phyloP scores from a whole-genome alignment of 1,139 yeast species.

The Blastobotrys indianensis region DNA sequence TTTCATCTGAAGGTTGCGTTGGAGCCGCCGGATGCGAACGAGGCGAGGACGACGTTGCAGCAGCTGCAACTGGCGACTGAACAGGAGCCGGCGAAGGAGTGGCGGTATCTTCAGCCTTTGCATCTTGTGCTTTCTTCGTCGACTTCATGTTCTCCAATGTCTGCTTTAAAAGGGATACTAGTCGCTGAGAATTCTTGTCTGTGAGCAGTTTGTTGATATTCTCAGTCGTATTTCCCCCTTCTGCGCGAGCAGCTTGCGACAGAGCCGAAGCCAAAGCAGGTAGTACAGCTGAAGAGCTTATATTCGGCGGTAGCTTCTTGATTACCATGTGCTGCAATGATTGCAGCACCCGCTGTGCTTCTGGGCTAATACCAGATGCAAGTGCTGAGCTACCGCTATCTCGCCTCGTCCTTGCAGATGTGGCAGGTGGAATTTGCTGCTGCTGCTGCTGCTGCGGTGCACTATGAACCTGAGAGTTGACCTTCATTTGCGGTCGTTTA shows the following conservation, averaged over 20 bases:
- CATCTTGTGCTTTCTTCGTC: constrained; percentile 1
- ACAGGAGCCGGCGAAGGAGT: not conserved
- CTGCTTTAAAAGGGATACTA: constrained; percentile 73
- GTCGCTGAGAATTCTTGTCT: constrained; percentile 83
- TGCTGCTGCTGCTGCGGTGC: constrained; percentile 3
- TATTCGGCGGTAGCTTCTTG: constrained; percentile 14
- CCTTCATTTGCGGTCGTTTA: constrained; percentile 16
- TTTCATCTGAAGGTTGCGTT: not conserved
- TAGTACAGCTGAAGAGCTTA: constrained; percentile 58
- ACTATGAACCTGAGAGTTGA: not conserved
- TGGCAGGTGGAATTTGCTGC: constrained; percentile 7
- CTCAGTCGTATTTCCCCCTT: constrained; percentile 59
- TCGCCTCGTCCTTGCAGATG: too few relatives aligned
- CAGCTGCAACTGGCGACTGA: not conserved
- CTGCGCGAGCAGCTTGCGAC: constrained; percentile 84
- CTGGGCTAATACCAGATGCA: not conserved
- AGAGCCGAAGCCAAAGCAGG: constrained; percentile 90
- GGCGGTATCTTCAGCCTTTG: not conserved
- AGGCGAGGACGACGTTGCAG: not conserved
- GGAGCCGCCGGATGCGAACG: not conserved
- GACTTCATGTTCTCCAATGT: constrained; percentile 55
- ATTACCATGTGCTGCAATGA: constrained; percentile 1
- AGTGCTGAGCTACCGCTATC: too few relatives aligned
- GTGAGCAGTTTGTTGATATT: constrained; percentile 67
- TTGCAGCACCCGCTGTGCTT: not conserved